Evolutionary conservation across 352 stramenopile species (phyloP), one percentile per base, ranked within the genome.

Genomic region (Phytophthora sp.): DNA sequence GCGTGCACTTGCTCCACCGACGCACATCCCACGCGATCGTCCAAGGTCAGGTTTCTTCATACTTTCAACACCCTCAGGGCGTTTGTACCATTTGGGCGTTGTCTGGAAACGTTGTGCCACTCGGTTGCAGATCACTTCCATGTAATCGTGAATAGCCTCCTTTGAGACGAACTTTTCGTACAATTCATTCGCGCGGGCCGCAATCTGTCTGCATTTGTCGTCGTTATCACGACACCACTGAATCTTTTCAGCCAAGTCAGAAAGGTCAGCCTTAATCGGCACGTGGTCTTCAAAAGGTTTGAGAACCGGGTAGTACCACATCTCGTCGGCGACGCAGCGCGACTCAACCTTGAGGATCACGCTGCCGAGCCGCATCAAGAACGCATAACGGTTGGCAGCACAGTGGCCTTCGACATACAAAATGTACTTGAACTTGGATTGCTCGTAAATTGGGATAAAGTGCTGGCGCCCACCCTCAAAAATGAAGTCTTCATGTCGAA

Each of bases 361-460:
- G 45, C 89, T 97, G 7, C 97, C 97, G 6, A 99, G 74, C 3
- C 96, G 94, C 96, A 99, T 99, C 72, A 99, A 93, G 76, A 99
- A 99, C 13, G 92, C 96, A 77, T 99, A 99, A 53, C 97, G 94
- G 83, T 98, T 99, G 11, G 97, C 97, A 43, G 97, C 96, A 73
- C 97, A 99, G 61, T 99, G 95, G 21, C 97, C 97, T 72, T 99
- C 96, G 8, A 99, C 90, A 69, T 99, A 99, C 30, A 99, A 74
- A 59, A 99, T 86, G 76, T 98, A 99, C 77, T 99, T 97, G 80
- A 97, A 99, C 66, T 88, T 95, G 35, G 87, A 96, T 78, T 99
- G 97, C 74, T 99, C 86, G 74, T 99, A 99, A 73, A 99, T 99
- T 10, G 97, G 96, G 18, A 98, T 98, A 62, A 98, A 99, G 61